Conservation (phyloP, 257 asterid species). For the Cordia subcordata region DNA sequence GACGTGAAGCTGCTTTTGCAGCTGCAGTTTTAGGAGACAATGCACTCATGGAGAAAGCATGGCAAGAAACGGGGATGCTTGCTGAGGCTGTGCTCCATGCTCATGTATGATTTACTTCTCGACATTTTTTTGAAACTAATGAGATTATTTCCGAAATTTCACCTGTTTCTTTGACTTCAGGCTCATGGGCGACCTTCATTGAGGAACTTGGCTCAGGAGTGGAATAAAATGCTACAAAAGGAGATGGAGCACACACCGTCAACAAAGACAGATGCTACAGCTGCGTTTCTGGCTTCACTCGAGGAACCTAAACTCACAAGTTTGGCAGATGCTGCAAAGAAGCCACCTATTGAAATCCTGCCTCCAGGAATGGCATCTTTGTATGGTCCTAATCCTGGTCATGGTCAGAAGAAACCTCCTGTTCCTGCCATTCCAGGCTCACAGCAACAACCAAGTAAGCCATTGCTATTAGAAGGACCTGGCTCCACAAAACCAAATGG, state of each 20-base stretch:
- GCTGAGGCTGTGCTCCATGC: conserved; percentile 98
- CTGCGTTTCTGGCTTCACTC: conserved; percentile 91
- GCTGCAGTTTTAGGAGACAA: conserved; percentile 97
- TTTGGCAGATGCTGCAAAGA: conserved; percentile 90
- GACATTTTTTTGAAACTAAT: conserved; percentile 5
- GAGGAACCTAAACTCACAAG: conserved; percentile 93
- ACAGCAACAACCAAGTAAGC: conserved; percentile 61
- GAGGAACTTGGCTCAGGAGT: conserved; percentile 83
- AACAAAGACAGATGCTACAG: conserved; percentile 82
- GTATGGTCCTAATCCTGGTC: conserved; percentile 91
- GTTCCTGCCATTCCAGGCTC: conserved; percentile 37
- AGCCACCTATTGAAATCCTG: conserved; percentile 88
- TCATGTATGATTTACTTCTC: conserved; percentile 43
- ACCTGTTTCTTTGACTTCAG: conserved; percentile 32
- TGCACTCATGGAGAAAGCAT: conserved; percentile 91
- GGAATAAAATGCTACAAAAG: conserved; percentile 85
- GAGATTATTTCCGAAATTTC: conserved; percentile 8
- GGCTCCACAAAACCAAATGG: conserved; percentile 31
- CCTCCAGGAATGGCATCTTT: conserved; percentile 97
- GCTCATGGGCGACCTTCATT: conserved; percentile 93
- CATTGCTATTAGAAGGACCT: conserved; percentile 61
- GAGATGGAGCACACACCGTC: conserved; percentile 77
- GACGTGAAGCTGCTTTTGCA: conserved; percentile 96
- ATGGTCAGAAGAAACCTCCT: conserved; percentile 36
- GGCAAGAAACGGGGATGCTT: conserved; percentile 98